Base-by-base conservation (phyloP, 2,329 filamentous ascomycete genomes). In the Alternaria novae-zelandiae region DNA sequence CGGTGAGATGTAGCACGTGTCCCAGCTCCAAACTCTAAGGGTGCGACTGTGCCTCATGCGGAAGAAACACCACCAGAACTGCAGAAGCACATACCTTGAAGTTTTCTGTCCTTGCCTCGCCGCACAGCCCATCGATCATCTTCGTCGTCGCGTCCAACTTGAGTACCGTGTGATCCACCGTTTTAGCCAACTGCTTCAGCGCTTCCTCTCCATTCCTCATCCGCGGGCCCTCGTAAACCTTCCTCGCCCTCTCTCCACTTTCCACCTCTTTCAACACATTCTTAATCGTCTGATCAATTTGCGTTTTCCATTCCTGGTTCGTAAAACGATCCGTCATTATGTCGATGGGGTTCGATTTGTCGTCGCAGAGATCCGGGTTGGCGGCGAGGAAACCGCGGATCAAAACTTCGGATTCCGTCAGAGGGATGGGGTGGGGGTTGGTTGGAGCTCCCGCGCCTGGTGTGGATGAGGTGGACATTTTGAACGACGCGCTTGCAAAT, bases 91-190 rank as follows among this genome's bases (percentile, higher is more conserved):
- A 25, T 73, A 83, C 82, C 70, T 82, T 83, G 67, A 86, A 86
- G 4, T 70, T 73, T 51, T 82, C 77, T 4, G 80, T 77, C 54
- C 79, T 79, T 5, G 87, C 87, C 79, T 89, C 87, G 3, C 78
- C 78, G 71, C 87, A 89, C 28, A 89, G 77, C 10, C 73, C 76
- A 73, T 87, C 84, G 60, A 89, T 84, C 61, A 86, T 82, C 15
- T 78, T 71, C 6, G 76, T 70, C 26, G 82, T 85, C 10, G 82
- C 80, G 68, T 85, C 83, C 55, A 83, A 70, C 70, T 84, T 85
- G 60, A 86, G 70, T n/a, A 85, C 74, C 5, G 83, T 85, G 71
- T 86, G 83, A 71, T 86, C 83, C 26, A 86, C 79, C 21, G 76
- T 79, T 66, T 78, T 72, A 3, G 78, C 77, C 61, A 81, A 66